A percentile compares a stretch with the other conserved stretches of the same genome.
These are phyloP conservation scores for Naganishia liquefaciens DNA, from an alignment of 1,284 basidiomycete species.

Conservation along the genomic window DNA sequence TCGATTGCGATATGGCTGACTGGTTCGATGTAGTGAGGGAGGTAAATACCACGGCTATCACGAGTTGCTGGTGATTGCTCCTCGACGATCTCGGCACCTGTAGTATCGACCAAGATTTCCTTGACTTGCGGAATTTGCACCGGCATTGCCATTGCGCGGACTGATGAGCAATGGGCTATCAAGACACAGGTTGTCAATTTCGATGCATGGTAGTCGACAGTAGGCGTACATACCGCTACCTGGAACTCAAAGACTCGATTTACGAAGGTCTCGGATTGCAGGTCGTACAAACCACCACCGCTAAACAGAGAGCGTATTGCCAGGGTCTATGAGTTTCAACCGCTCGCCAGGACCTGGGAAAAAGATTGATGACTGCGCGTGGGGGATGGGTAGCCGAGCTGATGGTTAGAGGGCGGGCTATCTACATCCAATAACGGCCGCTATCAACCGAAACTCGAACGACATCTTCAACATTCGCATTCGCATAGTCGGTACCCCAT, in stretches of 20 bases:
- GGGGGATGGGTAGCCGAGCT: no score
- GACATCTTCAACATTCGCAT: no score
- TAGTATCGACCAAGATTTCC: slow-evolving; percentile 52
- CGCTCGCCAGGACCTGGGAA: no score
- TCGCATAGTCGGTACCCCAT: background rate
- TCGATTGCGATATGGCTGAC: slow-evolving; percentile 96
- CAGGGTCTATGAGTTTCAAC: no score
- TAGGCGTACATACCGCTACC: background rate
- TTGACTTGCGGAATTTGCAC: slow-evolving; percentile 53
- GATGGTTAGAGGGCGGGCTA: no score
- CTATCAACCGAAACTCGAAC: no score
- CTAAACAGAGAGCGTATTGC: no score
- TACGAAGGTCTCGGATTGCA: no score
- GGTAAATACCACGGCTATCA: slow-evolving; percentile 90
- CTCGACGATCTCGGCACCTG: slow-evolving; percentile 79
- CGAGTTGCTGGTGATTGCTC: slow-evolving; percentile 93
- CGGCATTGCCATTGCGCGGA: slow-evolving; percentile 10
- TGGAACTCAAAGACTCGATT: background rate
- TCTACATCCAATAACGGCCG: no score
- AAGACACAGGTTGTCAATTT: background rate
- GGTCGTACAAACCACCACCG: no score
- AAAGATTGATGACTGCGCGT: no score
- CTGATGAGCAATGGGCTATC: background rate
- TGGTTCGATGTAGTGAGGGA: slow-evolving; percentile 92
- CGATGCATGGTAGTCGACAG: background rate